Evolutionary conservation across 2,329 filamentous ascomycete genomes (phyloP).

Genomic region (Sporothrix protearum): DNA sequence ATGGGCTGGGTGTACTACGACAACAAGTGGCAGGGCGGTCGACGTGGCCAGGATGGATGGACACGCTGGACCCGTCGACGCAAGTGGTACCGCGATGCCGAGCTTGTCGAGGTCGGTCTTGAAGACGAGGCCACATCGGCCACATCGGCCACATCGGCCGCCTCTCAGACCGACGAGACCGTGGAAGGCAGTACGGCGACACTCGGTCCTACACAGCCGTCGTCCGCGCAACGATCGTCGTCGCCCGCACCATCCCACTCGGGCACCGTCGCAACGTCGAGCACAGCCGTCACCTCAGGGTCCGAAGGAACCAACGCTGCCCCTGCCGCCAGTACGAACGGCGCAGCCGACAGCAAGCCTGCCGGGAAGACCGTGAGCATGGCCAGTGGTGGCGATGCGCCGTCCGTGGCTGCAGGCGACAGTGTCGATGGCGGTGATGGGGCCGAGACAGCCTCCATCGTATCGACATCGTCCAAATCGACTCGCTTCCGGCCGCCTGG

Average conservation of each 20-base stretch:
- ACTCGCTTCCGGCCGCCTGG: conserved; percentile 43
- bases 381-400: background rate
- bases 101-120: conserved; percentile 72
- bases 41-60: conserved; percentile 84
- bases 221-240: background rate
- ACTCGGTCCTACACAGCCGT: conserved; percentile 27
- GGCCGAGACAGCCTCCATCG: conserved; percentile 45
- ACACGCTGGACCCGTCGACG: conserved; percentile 85
- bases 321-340: background rate
- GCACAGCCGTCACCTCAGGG: conserved; percentile 14
- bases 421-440: conserved; percentile 27
- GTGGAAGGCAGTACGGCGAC: conserved; percentile 42
- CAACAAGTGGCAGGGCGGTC: conserved; percentile 94
- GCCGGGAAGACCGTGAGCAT: conserved; percentile 22
- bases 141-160: conserved; percentile 31
- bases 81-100: conserved; percentile 96
- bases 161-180: conserved; percentile 40
- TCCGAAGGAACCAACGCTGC: background rate
- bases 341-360: conserved; percentile 23
- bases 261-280: conserved; percentile 11
- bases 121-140: conserved; percentile 31
- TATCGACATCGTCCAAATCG: conserved; percentile 45
- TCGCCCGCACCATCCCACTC: conserved; percentile 23
- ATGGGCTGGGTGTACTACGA: conserved; percentile 97
- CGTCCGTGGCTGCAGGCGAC: background rate